phyloP scores from a whole-genome alignment of 352 stramenopile genomes.

The Globisporangium takayamanum region DNA sequence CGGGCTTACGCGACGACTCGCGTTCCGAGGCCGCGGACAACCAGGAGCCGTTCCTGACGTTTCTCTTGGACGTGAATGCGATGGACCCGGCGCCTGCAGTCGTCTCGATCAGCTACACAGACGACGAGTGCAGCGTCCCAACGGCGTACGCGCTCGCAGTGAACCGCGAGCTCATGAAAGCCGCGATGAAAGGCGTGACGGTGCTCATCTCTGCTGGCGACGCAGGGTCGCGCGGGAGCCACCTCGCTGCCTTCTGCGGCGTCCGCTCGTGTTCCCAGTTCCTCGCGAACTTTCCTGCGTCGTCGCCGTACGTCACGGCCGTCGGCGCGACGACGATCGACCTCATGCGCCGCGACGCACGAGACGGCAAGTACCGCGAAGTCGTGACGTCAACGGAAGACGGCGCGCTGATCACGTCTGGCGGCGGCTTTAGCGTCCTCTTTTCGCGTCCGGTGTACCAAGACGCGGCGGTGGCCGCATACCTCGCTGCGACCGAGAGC shows the following conservation, averaged over 20 bases:
- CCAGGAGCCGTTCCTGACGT: slow-evolving; percentile 72
- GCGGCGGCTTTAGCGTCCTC: slow-evolving; percentile 61
- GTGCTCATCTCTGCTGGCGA: slow-evolving; percentile 66
- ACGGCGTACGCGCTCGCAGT: slow-evolving; percentile 45
- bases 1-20: slow-evolving; percentile 38
- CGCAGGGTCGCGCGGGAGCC: slow-evolving; percentile 46
- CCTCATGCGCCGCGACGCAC: background rate
- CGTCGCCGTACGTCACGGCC: slow-evolving; percentile 66
- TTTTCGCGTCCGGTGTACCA: slow-evolving; percentile 49
- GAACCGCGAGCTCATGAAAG: slow-evolving; percentile 73
- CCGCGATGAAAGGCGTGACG: slow-evolving; percentile 53
- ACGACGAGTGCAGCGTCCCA: slow-evolving; percentile 71
- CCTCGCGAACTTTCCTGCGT: slow-evolving; percentile 60
- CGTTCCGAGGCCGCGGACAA: slow-evolving; percentile 52
- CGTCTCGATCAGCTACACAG: slow-evolving; percentile 79
- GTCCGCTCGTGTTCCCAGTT: slow-evolving; percentile 38
- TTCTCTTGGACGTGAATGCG: slow-evolving; percentile 66
- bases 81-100: slow-evolving; percentile 52
- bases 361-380: slow-evolving; percentile 32
- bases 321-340: slow-evolving; percentile 55
- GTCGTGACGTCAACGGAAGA: slow-evolving; percentile 39
- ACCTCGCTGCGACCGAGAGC: slow-evolving; percentile 24
- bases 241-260: slow-evolving; percentile 44
- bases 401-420: slow-evolving; percentile 61
- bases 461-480: slow-evolving; percentile 25